These are phyloP conservation scores for Trametes villosa DNA, from an alignment of 768 basidiomycete genomes.

Conservation along the genomic window DNA sequence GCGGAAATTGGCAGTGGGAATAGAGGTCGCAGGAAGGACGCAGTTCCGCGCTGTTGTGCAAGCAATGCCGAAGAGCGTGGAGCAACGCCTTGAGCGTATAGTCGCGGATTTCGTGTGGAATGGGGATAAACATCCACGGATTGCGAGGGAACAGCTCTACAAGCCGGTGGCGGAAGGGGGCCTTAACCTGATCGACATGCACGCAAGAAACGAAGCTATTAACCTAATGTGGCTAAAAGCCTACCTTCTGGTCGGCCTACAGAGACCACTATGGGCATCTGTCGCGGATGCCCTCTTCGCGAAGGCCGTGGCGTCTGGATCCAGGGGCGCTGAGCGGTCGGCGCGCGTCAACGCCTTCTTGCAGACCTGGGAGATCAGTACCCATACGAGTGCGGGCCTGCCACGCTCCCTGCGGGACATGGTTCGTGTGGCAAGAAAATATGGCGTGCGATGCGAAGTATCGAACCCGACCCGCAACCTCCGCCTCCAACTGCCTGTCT, in stretches of 20 bases:
- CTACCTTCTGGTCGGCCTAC: neutral
- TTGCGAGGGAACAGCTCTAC: neutral
- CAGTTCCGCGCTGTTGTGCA: slow-evolving; percentile 21
- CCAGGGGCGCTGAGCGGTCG: too few relatives aligned
- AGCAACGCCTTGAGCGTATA: neutral
- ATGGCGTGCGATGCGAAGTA: neutral
- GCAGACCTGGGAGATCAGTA: slow-evolving; percentile 6
- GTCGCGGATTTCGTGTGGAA: neutral
- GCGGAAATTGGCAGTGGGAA: neutral
- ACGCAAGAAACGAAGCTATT: slow-evolving; percentile 18
- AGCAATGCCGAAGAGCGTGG: slow-evolving; percentile 25
- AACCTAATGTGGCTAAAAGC: slow-evolving; percentile 19
- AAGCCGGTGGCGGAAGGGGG: neutral
- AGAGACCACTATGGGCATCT: slow-evolving; percentile 17
- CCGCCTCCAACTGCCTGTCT: neutral
- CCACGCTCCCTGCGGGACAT: neutral
- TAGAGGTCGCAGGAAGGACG: slow-evolving; percentile 2
- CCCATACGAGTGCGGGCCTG: neutral
- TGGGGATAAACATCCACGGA: neutral
- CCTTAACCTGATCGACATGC: neutral
- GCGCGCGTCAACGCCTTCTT: neutral
- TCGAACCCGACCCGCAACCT: neutral
- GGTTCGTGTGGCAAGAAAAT: neutral
- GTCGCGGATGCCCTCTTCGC: slow-evolving; percentile 15
- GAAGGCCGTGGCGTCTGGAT: neutral